Base-by-base conservation (phyloP, 192 early-diverging fungal genomes). In the Coemansia sp. region DNA sequence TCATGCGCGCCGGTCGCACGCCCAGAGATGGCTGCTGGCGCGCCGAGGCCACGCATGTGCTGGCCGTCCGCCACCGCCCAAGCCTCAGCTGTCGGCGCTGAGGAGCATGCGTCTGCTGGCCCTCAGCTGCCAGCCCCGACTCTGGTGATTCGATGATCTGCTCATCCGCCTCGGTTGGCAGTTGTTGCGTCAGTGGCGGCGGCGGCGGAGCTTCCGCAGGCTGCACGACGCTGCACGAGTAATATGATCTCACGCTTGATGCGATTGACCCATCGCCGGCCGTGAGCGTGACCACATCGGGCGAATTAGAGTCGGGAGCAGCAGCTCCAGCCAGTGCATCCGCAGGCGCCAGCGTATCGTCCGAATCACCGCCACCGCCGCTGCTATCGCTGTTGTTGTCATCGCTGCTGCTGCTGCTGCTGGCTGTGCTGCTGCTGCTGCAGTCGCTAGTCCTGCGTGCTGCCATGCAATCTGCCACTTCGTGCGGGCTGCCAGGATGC, bases 311-410 rank as follows among this genome's bases (percentile, higher is more conserved):
- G 60, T 29, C 60, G 25, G 46, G 24, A 32, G 35, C 46, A 38
- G 46, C 46, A 36, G 43, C 43, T 36, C 29, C 43, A 24, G 43
- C 31, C 47, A 20, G 12, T 24, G 47, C 53, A 38, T 42, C 60
- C 15, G 67, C 60, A 20, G 49, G 41, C 35, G 71, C 71, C 40
- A 82, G 63, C 29, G 79, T 82, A 43, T 73, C 74, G 64, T 82
- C 79, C 11, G 79, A 82, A 58, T 82, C 79, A 4, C 65, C 68
- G 8, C 65, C 51, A 15, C 47, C 51, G 27, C 47, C 24, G 47
- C 47, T 24, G 9, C 47, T 49, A 12, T 49, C 47, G 47, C 51
- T 53, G 51, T 62, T 74, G 71, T 67, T 59, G 12, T 70, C 70
- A 27, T 63, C 78, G 53, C 72, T 45, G 49, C 68, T 66, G 51